Evolutionary conservation across 2,329 filamentous ascomycete genomes (phyloP), one percentile per base, ranked within the genome.

Genomic region (Diatrype stigma): DNA sequence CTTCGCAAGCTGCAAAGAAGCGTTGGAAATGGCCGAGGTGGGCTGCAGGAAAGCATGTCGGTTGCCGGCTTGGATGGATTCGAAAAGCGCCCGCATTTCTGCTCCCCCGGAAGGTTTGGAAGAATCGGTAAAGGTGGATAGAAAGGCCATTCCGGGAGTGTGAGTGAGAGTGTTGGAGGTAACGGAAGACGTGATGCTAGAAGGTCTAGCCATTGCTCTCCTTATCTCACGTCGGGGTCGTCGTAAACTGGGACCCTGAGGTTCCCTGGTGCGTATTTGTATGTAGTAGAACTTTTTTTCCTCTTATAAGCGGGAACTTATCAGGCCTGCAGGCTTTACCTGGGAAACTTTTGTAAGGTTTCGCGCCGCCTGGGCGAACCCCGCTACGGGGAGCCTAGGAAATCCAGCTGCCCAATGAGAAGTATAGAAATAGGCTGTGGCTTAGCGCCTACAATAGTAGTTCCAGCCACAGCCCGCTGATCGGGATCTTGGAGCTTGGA

Each of bases 31-130:
- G 21, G 81, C 71, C 7, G 79, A 63, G 2, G 82, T 76, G 4
- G 93, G 91, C 56, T 87, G 85, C n/a, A 96, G 76, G 65, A 96
- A 96, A 23, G 72, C 68, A 64, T 92, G 85, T 12, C 89, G 86
- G 53, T 82, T 81, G 51, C 76, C 72, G 16, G 83, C 70, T 56
- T 70, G 72, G 46, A 89, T 75, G 56, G 73, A 77, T 52, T 83
- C 75, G 53, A 86, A 72, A 52, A 88, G 74, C 23, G 75, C 73
- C 17, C 71, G 58, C 59, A 75, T 69, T 48, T 76, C 67, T 56
- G 73, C 68, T 55, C 67, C 65, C 51, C 64, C 62, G 16, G 60
- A 56, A 34, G 61, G 62, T 38, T 62, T 61, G 8, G 62, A 59
- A 35, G 64, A 55, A 47, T 67, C 61, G 47, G 63, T 56, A 53